Base-by-base conservation (phyloP, 352 stramenopile species). In the Phytopythium ostracodes region DNA sequence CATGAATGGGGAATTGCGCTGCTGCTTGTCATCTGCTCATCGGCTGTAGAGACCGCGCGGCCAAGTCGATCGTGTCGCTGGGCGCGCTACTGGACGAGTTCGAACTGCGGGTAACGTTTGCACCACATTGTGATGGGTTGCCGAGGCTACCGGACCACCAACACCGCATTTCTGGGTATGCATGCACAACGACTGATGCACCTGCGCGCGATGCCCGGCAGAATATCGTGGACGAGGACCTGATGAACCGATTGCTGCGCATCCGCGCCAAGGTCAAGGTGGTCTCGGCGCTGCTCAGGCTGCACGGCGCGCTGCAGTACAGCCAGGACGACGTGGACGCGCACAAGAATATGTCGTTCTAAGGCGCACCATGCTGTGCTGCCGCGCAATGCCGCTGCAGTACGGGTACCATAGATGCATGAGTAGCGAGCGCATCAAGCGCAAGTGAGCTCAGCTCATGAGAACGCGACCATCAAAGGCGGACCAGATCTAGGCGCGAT, bases 311-410 rank as follows among this genome's bases (percentile, higher is more conserved):
- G 7, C 69, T 94, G 40, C 76, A 90, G 38, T 94, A 89, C 72
- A 92, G 70, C 54, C 62, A 83, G 24, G 74, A 86, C 27, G 78
- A 91, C 51, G 70, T 88, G 17, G 62, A 87, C 44, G 81, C 81
- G 25, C 85, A 94, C 67, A 92, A 92, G 67, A 87, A 92, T 65
- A 92, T 94, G 85, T 92, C 82, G 3, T 94, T 94, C 58, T 94
- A 38, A 73, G 38, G 1, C 36, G 25, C 24, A 20, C 3, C 29
- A 29, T 25, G 38, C 7, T 59, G 7, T 47, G n/a, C 14, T 54
- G 42, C 25, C 20, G 10, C 49, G 49, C 49, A 25, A 31, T 29
- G n/a, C 10, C 33, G 7, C 33, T 4, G 33, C 33, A 38, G n/a
- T 52, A 31, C 31, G n/a, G 5, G 24, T 22, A 38, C 31, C 25